These are phyloP conservation scores for Coniosporium apollinis DNA, from an alignment of 495 filamentous ascomycete genomes.

Conservation along the genomic window DNA sequence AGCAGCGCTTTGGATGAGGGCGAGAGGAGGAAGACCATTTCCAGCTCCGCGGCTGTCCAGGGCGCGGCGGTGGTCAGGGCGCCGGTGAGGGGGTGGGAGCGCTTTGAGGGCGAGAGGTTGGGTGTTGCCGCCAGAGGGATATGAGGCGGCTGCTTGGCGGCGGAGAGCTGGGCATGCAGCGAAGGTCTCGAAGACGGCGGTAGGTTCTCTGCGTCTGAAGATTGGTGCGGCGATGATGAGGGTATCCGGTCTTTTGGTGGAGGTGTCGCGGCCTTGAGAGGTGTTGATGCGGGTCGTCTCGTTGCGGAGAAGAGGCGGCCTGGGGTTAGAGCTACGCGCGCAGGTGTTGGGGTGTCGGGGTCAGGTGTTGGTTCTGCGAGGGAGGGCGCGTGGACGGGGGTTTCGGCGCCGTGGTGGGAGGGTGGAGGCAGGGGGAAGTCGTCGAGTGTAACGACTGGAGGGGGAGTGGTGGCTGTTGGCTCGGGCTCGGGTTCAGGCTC, in stretches of 20 bases:
- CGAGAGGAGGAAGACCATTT: constrained; percentile 34
- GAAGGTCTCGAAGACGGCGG: constrained; percentile 42
- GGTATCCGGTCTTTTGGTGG: too few relatives aligned
- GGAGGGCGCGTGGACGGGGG: neutral
- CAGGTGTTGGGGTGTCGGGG: too few relatives aligned
- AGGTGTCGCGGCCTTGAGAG: neutral
- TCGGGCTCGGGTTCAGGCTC: constrained; percentile 1
- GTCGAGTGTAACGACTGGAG: neutral
- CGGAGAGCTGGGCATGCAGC: constrained; percentile 15
- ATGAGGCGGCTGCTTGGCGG: constrained; percentile 9
- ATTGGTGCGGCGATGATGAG: neutral
- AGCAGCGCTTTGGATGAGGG: too few relatives aligned
- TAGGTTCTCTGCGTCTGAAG: constrained; percentile 10
- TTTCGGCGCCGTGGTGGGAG: neutral
- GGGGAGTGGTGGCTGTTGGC: constrained; percentile 1
- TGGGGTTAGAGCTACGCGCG: too few relatives aligned
- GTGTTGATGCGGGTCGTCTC: too few relatives aligned
- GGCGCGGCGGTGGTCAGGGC: constrained; percentile 41
- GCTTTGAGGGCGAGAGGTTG: constrained; percentile 45
- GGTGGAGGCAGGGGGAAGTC: neutral
- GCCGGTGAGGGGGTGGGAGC: constrained; percentile 30
- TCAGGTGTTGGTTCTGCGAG: too few relatives aligned
- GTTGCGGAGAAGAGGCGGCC: too few relatives aligned
- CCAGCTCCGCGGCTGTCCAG: constrained; percentile 62
- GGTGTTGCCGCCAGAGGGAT: constrained; percentile 42